A percentile compares a stretch with the other conserved stretches of the same genome.
Evolutionary conservation across 331 rosid genomes (phyloP).

Genomic region (Pyracantha coccinea): DNA sequence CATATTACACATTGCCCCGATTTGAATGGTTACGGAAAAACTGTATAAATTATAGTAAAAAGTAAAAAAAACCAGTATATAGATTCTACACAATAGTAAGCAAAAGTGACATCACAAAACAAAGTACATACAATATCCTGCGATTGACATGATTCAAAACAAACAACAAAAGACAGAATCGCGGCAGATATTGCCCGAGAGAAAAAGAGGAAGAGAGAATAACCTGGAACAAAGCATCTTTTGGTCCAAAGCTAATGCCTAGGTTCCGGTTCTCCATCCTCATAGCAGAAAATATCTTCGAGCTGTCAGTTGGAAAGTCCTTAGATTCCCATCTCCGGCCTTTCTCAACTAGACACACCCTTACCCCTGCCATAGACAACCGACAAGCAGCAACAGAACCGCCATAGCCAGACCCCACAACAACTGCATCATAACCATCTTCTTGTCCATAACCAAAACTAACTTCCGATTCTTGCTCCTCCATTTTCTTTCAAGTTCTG

Average conservation of each 20-base stretch:
- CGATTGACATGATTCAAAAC: background rate
- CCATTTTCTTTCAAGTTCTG: conserved; percentile 2
- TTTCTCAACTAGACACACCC: conserved; percentile 25
- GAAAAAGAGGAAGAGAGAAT: background rate
- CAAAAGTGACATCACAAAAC: background rate
- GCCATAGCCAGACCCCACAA: conserved; percentile 36
- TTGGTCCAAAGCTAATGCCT: conserved; percentile 29
- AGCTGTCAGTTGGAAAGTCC: conserved; percentile 26
- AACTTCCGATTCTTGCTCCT: background rate
- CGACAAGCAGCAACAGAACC: conserved; percentile 23
- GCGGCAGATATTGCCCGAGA: background rate
- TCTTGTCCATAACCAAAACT: conserved; percentile 12
- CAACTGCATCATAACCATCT: conserved; percentile 21
- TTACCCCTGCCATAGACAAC: conserved; percentile 23
- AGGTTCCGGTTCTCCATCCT: conserved; percentile 24
- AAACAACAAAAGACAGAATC: background rate
- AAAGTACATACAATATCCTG: background rate
- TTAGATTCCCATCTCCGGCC: conserved; percentile 29
- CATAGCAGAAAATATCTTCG: conserved; percentile 13
- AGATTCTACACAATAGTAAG: background rate
- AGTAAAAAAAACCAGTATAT: background rate
- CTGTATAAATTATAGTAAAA: background rate
- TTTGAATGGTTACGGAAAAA: background rate
- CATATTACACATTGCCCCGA: background rate
- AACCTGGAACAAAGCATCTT: conserved; percentile 32